Percentiles rank a stretch among this genome's conserved stretches.
Conservation (phyloP, 2,329 filamentous ascomycete genomes). For the Polychaeton citri region DNA sequence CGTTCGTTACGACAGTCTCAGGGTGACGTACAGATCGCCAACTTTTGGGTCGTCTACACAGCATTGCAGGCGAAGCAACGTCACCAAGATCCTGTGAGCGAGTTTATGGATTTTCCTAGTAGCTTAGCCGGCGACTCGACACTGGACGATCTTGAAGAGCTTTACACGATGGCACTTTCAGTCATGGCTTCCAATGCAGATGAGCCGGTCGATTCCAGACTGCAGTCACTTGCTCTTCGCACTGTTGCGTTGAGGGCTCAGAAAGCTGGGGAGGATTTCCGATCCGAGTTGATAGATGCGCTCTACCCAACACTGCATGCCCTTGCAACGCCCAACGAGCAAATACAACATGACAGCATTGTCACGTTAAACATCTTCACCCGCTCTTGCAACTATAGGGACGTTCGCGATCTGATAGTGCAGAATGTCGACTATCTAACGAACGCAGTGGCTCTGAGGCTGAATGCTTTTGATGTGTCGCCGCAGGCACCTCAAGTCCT, state of each 20-base stretch:
- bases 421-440: slow-evolving; percentile 94
- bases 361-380: slow-evolving; percentile 72
- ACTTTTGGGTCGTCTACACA: slow-evolving; percentile 69
- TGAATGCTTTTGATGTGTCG: slow-evolving; percentile 86
- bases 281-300: slow-evolving; percentile 75
- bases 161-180: slow-evolving; percentile 56
- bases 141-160: slow-evolving; percentile 37
- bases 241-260: slow-evolving; percentile 63
- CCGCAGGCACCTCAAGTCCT: slow-evolving; percentile 83
- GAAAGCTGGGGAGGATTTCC: slow-evolving; percentile 54
- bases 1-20: slow-evolving; percentile 46
- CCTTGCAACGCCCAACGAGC: slow-evolving; percentile 55
- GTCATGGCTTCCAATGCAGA: slow-evolving; percentile 36
- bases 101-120: slow-evolving; percentile 47
- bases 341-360: slow-evolving; percentile 69
- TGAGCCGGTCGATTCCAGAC: slow-evolving; percentile 49
- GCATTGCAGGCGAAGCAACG: slow-evolving; percentile 48
- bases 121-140: slow-evolving; percentile 5
- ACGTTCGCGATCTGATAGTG: slow-evolving; percentile 66
- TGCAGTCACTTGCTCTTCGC: slow-evolving; percentile 70
- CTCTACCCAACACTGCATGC: slow-evolving; percentile 87
- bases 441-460: slow-evolving; percentile 75
- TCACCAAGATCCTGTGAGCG: slow-evolving; percentile 44
- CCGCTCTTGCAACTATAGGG: slow-evolving; percentile 56
- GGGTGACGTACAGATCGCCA: slow-evolving; percentile 49